A percentile compares a stretch with the other conserved stretches of the same genome.
Conservation (phyloP, 148 eudicot species). For the Vaccinium macrocarpon region DNA sequence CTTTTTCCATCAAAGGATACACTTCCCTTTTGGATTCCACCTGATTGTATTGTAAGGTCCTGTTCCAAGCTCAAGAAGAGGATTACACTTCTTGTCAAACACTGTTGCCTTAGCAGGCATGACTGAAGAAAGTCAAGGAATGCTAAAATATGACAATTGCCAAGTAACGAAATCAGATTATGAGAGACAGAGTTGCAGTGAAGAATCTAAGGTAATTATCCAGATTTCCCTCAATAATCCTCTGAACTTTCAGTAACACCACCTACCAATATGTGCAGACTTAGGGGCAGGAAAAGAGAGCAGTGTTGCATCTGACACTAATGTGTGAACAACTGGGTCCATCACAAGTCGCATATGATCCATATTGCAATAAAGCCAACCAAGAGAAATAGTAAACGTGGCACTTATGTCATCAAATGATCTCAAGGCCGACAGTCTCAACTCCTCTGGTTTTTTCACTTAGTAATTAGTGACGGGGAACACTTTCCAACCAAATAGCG, state of each 20-base stretch:
- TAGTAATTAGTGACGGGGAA: background rate
- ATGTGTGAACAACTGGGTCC: background rate
- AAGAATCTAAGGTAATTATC: background rate
- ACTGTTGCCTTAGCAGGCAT: conserved; percentile 97
- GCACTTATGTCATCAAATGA: background rate
- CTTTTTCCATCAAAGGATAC: conserved; percentile 56
- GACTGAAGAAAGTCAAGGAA: conserved; percentile 70
- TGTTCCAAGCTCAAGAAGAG: conserved; percentile 82
- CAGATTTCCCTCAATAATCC: background rate
- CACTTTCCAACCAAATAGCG: background rate
- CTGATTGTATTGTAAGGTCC: conserved; percentile 96
- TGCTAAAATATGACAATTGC: conserved; percentile 7
- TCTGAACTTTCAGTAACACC: background rate
- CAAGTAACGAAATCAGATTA: background rate
- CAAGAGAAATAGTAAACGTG: background rate
- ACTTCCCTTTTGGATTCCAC: conserved; percentile 97
- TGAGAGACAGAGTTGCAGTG: background rate
- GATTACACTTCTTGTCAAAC: conserved; percentile 93
- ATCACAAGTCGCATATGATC: too few species aligned
- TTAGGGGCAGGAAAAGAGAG: background rate
- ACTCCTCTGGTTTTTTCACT: background rate
- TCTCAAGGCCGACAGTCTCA: background rate
- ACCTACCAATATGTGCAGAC: background rate
- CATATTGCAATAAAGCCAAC: background rate
- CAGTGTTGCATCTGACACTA: background rate